These are phyloP conservation scores for Citrullus amarus DNA, from an alignment of 306 rosid genomes.

Conservation along the genomic window DNA sequence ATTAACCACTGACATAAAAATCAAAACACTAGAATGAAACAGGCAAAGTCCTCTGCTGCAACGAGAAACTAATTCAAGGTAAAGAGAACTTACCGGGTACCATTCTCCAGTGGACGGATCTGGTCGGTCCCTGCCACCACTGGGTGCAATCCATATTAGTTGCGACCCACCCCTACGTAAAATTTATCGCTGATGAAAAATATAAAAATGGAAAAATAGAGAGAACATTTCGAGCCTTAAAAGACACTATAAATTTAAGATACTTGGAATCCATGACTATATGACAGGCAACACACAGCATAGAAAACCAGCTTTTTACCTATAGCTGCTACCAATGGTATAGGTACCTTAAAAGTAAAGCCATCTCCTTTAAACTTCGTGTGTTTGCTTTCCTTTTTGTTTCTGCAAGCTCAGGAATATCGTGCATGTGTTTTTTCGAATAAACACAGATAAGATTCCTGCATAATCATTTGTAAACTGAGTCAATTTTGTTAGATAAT, in stretches of 20 bases:
- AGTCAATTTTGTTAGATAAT: background rate
- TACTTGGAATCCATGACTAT: background rate
- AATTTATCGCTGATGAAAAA: background rate
- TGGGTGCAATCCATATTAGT: constrained; percentile 93
- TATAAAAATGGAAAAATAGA: background rate
- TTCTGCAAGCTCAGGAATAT: constrained; percentile 72
- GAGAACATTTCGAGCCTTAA: background rate
- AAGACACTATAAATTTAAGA: background rate
- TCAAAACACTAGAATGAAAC: background rate
- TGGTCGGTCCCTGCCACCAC: constrained; percentile 95
- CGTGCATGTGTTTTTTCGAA: constrained; percentile 92
- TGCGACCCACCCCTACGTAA: constrained; percentile 73
- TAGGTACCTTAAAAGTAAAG: constrained; percentile 66
- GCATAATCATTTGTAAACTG: constrained; percentile 2
- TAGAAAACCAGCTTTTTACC: background rate
- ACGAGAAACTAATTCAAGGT: background rate
- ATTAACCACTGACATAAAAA: background rate
- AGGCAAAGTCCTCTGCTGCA: background rate
- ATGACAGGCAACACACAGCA: background rate
- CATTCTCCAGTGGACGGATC: constrained; percentile 59
- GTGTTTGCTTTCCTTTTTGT: constrained; percentile 82
- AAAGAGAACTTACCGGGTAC: constrained; percentile 57
- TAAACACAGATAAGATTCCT: constrained; percentile 98
- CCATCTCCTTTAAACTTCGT: constrained; percentile 92
- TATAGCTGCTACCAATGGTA: background rate